Evolutionary conservation across 257 asterid genomes (phyloP).

Genomic region (Perilla frutescens): DNA sequence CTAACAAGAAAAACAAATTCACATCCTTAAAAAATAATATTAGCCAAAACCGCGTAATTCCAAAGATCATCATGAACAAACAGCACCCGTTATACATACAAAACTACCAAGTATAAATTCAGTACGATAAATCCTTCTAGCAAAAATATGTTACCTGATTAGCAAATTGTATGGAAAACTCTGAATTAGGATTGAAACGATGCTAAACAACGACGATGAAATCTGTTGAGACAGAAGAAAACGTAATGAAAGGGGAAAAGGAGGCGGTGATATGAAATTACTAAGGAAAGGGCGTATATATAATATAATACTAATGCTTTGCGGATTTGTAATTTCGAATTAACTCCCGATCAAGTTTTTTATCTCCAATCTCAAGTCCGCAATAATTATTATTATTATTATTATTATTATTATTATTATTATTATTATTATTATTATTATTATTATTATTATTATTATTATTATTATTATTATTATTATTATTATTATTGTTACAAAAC

Average conservation of each 20-base stretch:
- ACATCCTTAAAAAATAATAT: neutral
- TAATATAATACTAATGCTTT: neutral
- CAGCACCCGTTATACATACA: neutral
- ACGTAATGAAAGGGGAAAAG: neutral
- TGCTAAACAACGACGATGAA: neutral
- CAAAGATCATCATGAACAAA: neutral
- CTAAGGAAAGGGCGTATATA: neutral
- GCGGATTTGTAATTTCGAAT: conserved; percentile 25
- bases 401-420: no score
- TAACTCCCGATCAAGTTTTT: neutral
- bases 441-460: no score
- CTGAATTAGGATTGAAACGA: conserved; percentile 9
- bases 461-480: no score
- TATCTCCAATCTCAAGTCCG: conserved; percentile 7
- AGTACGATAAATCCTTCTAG: neutral
- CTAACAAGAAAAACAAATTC: neutral
- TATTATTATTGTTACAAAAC: no score
- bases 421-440: no score
- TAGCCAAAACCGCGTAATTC: neutral
- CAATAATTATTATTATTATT: neutral
- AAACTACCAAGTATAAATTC: neutral
- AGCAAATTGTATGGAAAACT: neutral
- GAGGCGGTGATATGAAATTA: conserved; percentile 15
- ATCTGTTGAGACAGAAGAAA: neutral
- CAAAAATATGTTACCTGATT: conserved; percentile 1